A percentile compares a stretch with the other conserved stretches of the same genome.
Conservation (phyloP, 345 rosid species). For the Hypericum androsaemum region DNA sequence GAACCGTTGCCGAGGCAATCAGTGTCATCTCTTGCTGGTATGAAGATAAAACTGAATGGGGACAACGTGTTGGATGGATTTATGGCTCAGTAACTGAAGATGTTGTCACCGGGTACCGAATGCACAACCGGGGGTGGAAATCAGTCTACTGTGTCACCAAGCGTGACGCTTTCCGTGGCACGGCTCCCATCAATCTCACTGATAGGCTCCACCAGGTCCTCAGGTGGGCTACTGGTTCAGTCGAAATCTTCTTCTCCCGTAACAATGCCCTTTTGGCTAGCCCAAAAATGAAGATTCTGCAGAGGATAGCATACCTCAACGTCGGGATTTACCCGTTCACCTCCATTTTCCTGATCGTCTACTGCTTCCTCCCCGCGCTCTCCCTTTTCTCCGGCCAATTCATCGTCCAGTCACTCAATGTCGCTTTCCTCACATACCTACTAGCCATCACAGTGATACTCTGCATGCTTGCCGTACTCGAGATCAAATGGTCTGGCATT, state of each 20-base stretch:
- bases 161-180: too few relatives aligned
- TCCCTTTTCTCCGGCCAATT: constrained; percentile 2
- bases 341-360: neutral
- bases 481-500: too few relatives aligned
- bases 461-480: too few relatives aligned
- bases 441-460: too few relatives aligned
- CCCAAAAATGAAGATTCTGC: neutral
- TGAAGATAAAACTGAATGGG: neutral
- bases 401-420: too few relatives aligned
- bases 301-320: neutral
- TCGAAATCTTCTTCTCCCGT: constrained; percentile 3
- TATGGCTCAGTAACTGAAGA: neutral
- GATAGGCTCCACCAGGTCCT: constrained; percentile 4
- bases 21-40: constrained; percentile 5
- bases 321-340: neutral
- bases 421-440: too few relatives aligned
- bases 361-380: constrained; percentile 7
- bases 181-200: too few relatives aligned
- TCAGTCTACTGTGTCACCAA: too few relatives aligned
- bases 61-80: neutral
- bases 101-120: constrained; percentile 5
- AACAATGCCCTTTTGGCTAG: constrained; percentile 1
- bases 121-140: constrained; percentile 6
- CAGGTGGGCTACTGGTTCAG: constrained; percentile 8
- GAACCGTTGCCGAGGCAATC: neutral